Evolutionary conservation across 2,329 filamentous ascomycete genomes (phyloP).

Genomic region (Aspergillus sp.): DNA sequence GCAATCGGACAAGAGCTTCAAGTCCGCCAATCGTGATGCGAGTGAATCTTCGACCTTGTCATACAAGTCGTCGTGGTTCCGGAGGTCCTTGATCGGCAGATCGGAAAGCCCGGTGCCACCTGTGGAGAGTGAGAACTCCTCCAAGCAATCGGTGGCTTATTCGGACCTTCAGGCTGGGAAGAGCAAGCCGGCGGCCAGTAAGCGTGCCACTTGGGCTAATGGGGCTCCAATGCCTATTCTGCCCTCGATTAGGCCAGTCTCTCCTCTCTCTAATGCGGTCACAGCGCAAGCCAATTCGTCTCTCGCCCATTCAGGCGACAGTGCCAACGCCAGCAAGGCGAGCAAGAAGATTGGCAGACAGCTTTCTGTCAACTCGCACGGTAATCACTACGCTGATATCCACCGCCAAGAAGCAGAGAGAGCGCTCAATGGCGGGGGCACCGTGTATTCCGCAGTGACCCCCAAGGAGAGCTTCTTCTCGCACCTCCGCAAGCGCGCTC

Average conservation of each 20-base stretch:
- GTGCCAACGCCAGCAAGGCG: conserved; percentile 42
- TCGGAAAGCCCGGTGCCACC: conserved; percentile 69
- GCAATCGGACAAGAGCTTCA: conserved; percentile 76
- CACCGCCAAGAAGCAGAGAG: conserved; percentile 90
- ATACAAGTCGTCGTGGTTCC: conserved; percentile 93
- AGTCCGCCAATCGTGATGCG: conserved; percentile 64
- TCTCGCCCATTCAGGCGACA: conserved; percentile 51
- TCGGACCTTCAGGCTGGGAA: conserved; percentile 53
- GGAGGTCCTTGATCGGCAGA: conserved; percentile 85
- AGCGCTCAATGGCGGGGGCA: conserved; percentile 79
- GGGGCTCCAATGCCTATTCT: conserved; percentile 90
- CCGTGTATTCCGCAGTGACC: conserved; percentile 72
- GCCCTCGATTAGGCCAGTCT: conserved; percentile 90
- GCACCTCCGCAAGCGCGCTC: conserved; percentile 88
- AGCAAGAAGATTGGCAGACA: conserved; percentile 94
- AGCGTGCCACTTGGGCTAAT: conserved; percentile 93
- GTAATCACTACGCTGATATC: conserved; percentile 87
- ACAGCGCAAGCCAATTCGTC: conserved; percentile 81
- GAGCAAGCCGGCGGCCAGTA: conserved; percentile 63
- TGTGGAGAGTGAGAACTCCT: conserved; percentile 39
- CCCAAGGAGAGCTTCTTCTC: conserved; percentile 98
- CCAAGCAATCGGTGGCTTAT: conserved; percentile 47
- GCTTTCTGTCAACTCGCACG: conserved; percentile 85
- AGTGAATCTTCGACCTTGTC: conserved; percentile 61
- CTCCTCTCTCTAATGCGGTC: conserved; percentile 91